Conservation (phyloP, 192 early-diverging fungal genomes). For the Ambispora gerdemannii region DNA sequence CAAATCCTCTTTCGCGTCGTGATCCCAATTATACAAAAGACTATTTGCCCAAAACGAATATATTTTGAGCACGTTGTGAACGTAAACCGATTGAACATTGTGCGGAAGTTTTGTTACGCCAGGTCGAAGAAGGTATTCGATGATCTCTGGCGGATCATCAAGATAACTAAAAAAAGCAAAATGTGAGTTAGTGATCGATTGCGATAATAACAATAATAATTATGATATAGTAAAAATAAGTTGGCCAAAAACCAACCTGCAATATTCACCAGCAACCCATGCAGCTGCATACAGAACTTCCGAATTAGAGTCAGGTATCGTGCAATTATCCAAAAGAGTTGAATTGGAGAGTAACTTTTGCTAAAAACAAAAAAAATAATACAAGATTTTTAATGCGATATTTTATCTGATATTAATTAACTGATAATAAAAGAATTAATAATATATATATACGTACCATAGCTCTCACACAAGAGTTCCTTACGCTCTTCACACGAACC, state of each 20-base stretch:
- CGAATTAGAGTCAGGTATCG: slow-evolving; percentile 59
- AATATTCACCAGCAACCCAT: slow-evolving; percentile 91
- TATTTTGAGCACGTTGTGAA: slow-evolving; percentile 71
- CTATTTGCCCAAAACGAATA: slow-evolving; percentile 60
- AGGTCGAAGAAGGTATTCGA: slow-evolving; percentile 45
- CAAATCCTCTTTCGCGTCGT: slow-evolving; percentile 47
- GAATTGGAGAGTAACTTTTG: slow-evolving; percentile 67
- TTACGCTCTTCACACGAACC: slow-evolving; percentile 82
- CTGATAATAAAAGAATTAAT: background rate
- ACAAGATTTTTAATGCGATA: too few species aligned
- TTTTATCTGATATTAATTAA: too few species aligned
- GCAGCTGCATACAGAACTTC: slow-evolving; percentile 82
- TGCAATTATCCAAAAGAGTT: slow-evolving; percentile 55
- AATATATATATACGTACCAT: slow-evolving; percentile 49
- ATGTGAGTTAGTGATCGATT: too few species aligned
- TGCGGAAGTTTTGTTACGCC: slow-evolving; percentile 50
- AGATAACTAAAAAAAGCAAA: slow-evolving; percentile 27
- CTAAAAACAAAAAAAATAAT: slow-evolving; percentile 35
- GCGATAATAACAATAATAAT: slow-evolving; percentile 3
- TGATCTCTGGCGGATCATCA: slow-evolving; percentile 36
- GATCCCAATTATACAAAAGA: slow-evolving; percentile 50
- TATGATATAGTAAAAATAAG: slow-evolving; percentile 17
- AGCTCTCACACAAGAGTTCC: slow-evolving; percentile 68
- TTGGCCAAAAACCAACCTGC: slow-evolving; percentile 44
- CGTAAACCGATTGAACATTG: slow-evolving; percentile 61